Conservation (phyloP, 2,329 filamentous ascomycete species). For the Claviceps pazoutovae region DNA sequence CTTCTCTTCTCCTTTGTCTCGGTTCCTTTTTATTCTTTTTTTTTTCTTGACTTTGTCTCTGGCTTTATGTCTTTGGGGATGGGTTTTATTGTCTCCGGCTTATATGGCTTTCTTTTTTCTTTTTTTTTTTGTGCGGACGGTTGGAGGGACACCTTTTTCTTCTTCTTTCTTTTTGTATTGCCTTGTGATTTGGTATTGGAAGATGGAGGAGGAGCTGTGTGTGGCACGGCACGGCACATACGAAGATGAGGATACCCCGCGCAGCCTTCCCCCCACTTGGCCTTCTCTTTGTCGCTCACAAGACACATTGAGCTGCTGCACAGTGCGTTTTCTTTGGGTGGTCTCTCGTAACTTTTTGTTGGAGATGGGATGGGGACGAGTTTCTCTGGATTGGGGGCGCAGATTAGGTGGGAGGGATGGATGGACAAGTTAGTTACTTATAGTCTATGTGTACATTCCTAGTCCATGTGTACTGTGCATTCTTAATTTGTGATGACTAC, state of each 20-base stretch:
- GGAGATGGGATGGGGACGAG: not conserved
- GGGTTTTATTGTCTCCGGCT: no score
- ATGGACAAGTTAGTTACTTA: slow-evolving; percentile 1
- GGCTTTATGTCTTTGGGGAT: no score
- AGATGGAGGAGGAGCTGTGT: not conserved
- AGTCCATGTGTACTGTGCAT: not conserved
- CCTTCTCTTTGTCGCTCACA: no score
- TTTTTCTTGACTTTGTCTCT: no score
- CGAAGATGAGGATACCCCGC: slow-evolving; percentile 5
- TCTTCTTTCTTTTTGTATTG: not conserved
- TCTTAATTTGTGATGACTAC: no score
- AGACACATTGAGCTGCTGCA: slow-evolving; percentile 3
- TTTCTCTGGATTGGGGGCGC: not conserved
- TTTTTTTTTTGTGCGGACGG: not conserved
- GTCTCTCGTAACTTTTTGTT: not conserved
- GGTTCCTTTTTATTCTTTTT: not conserved
- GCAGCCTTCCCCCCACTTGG: not conserved
- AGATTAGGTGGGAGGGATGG: not conserved
- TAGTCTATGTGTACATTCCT: not conserved
- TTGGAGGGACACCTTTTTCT: not conserved
- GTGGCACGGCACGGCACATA: not conserved
- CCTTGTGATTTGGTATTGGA: not conserved
- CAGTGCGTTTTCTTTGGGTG: not conserved
- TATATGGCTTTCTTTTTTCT: no score
- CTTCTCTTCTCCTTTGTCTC: not conserved